Conservation (phyloP, 2,329 filamentous ascomycete species). For the Ophiostoma perfectum region DNA sequence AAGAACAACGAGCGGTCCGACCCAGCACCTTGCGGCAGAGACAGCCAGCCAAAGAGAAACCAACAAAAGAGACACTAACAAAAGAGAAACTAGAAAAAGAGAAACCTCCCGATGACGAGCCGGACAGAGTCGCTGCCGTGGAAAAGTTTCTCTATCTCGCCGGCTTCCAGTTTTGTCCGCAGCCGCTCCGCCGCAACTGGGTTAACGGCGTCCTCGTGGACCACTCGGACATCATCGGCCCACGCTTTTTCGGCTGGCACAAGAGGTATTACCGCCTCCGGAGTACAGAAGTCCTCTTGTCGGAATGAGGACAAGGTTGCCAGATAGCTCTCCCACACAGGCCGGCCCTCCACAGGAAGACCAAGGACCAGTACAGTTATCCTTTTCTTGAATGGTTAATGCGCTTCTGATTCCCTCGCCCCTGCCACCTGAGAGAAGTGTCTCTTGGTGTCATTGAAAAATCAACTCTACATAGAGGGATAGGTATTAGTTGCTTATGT, state of each 20-base stretch:
- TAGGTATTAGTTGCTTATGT: too few relatives aligned
- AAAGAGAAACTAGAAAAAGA: background rate
- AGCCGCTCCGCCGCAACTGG: slow-evolving; percentile 8
- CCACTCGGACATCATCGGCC: slow-evolving; percentile 6
- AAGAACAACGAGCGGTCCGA: slow-evolving; percentile 1
- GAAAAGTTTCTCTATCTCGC: slow-evolving; percentile 4
- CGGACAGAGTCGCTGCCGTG: background rate
- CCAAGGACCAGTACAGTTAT: too few relatives aligned
- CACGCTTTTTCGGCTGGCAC: slow-evolving; percentile 5
- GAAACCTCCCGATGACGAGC: background rate
- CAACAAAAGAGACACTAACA: background rate
- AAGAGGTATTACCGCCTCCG: background rate
- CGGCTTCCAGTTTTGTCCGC: slow-evolving; percentile 8
- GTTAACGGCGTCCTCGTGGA: slow-evolving; percentile 4
- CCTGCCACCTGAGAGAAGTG: too few relatives aligned
- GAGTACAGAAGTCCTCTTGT: background rate
- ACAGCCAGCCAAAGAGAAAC: background rate
- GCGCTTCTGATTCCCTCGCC: too few relatives aligned
- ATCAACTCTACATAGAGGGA: too few relatives aligned
- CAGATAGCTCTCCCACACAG: background rate
- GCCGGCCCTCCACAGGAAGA: too few relatives aligned
- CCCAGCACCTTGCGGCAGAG: slow-evolving; percentile 9
- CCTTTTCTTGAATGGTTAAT: too few relatives aligned
- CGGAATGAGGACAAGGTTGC: background rate
- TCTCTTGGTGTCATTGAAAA: too few relatives aligned